Percentiles rank a stretch among this genome's conserved stretches.
phyloP scores from a whole-genome alignment of 495 filamentous ascomycete species.

The Aspergillus homomorphus region DNA sequence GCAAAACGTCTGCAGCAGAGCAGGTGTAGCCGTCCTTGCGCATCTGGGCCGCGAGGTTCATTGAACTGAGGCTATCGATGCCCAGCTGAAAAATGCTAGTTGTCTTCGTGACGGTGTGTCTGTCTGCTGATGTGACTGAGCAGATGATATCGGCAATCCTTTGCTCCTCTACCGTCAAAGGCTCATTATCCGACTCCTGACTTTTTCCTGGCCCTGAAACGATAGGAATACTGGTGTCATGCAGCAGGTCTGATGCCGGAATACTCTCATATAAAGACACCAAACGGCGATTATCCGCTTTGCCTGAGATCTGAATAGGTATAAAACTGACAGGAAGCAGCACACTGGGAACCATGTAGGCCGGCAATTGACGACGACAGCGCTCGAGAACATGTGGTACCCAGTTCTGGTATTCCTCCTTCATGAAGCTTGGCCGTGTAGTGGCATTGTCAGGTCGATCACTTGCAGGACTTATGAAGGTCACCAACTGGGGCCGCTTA shows the following conservation, averaged over 20 bases:
- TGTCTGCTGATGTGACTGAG: background rate
- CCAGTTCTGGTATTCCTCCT: constrained; percentile 9
- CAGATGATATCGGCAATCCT: background rate
- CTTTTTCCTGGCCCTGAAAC: background rate
- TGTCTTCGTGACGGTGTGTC: background rate
- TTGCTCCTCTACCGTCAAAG: constrained; percentile 5
- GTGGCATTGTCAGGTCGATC: background rate
- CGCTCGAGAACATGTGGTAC: constrained; percentile 15
- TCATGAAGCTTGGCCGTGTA: background rate
- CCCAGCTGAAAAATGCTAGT: constrained; percentile 38
- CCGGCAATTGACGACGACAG: constrained; percentile 29
- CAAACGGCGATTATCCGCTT: constrained; percentile 34
- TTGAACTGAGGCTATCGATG: constrained; percentile 27
- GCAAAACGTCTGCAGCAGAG: constrained; percentile 62
- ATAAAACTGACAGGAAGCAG: constrained; percentile 25
- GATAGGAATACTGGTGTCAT: background rate
- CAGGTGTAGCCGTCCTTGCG: constrained; percentile 51
- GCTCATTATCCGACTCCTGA: background rate
- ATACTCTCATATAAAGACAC: constrained; percentile 18
- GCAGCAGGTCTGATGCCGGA: constrained; percentile 8
- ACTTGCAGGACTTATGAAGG: constrained; percentile 17
- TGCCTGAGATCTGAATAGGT: constrained; percentile 30
- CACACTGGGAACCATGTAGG: constrained; percentile 42
- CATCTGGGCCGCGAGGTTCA: constrained; percentile 58
- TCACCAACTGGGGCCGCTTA: constrained; percentile 22